phyloP scores from a whole-genome alignment of 352 stramenopile genomes.

The Globisporangium iwayamae region DNA sequence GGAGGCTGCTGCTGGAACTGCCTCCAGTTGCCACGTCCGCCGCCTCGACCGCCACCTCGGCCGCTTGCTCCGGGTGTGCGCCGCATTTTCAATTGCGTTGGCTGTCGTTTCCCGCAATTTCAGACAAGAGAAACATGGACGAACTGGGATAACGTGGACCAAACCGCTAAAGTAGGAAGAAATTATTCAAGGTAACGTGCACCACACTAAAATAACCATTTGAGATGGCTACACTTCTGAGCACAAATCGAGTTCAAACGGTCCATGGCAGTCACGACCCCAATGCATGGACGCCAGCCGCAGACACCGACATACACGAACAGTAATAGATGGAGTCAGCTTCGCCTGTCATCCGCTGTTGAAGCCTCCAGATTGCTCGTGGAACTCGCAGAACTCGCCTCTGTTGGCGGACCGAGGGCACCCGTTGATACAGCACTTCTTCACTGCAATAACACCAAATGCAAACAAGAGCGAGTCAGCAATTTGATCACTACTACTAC shows the following conservation, averaged over 20 bases:
- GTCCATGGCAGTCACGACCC: background rate
- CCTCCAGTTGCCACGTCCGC: conserved; percentile 23
- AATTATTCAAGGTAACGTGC: background rate
- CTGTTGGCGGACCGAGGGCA: conserved; percentile 24
- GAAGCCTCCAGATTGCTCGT: conserved; percentile 15
- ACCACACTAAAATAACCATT: background rate
- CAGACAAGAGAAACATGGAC: background rate
- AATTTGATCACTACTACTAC: background rate
- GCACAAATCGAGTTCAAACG: background rate
- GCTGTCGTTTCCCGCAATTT: conserved; percentile 5
- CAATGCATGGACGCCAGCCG: background rate
- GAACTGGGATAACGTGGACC: background rate
- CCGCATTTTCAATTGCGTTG: conserved; percentile 18
- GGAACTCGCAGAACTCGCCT: conserved; percentile 48
- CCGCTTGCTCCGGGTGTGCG: conserved; percentile 8
- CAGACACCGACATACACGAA: background rate
- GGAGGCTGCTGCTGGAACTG: conserved; percentile 26
- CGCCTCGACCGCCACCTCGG: conserved; percentile 8
- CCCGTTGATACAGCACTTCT: conserved; percentile 37
- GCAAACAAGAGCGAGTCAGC: background rate
- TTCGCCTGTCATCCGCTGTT: background rate
- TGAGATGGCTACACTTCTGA: conserved; percentile 1
- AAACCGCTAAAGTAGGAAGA: background rate
- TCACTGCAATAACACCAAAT: conserved; percentile 21
- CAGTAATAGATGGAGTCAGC: background rate